Evolutionary conservation across 2,329 filamentous ascomycete species (phyloP).

Genomic region (Hypoxylon sp.): DNA sequence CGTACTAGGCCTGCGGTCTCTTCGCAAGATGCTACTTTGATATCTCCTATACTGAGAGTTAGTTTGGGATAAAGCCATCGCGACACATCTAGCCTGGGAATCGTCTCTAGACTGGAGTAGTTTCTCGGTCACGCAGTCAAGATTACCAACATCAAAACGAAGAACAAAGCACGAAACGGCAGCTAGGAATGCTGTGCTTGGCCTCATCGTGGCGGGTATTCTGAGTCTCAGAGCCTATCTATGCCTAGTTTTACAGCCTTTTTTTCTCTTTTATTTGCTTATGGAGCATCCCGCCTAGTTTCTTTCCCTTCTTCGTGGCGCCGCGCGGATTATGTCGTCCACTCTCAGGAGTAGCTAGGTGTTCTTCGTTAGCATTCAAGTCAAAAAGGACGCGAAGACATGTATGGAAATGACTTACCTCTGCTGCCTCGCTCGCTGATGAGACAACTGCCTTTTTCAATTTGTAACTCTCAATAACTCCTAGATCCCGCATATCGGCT

Average conservation of each 20-base stretch:
- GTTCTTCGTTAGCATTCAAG: conserved; percentile 34
- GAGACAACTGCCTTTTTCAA: conserved; percentile 97
- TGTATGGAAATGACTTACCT: conserved; percentile 67
- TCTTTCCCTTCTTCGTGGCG: conserved; percentile 82
- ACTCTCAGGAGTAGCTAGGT: conserved; percentile 86
- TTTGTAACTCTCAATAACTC: conserved; percentile 98
- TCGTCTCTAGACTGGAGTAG: background rate
- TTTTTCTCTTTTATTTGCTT: too few species aligned
- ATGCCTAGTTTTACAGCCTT: conserved; percentile 36
- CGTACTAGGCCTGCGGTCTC: background rate
- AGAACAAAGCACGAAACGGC: background rate
- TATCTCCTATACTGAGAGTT: background rate
- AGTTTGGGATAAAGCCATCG: background rate
- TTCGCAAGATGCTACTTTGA: background rate
- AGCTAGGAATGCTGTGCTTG: background rate
- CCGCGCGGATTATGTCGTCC: conserved; percentile 96
- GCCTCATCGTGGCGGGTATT: conserved; percentile 26
- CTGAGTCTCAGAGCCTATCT: conserved; percentile 32
- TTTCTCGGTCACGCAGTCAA: background rate
- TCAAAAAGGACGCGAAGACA: background rate
- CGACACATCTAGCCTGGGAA: background rate
- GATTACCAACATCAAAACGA: background rate
- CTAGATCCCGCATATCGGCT: conserved; percentile 92
- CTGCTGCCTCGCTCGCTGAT: conserved; percentile 93
- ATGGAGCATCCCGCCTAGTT: conserved; percentile 58